phyloP scores from a whole-genome alignment of 2,329 filamentous ascomycete genomes.

The Aureobasidium zeae region DNA sequence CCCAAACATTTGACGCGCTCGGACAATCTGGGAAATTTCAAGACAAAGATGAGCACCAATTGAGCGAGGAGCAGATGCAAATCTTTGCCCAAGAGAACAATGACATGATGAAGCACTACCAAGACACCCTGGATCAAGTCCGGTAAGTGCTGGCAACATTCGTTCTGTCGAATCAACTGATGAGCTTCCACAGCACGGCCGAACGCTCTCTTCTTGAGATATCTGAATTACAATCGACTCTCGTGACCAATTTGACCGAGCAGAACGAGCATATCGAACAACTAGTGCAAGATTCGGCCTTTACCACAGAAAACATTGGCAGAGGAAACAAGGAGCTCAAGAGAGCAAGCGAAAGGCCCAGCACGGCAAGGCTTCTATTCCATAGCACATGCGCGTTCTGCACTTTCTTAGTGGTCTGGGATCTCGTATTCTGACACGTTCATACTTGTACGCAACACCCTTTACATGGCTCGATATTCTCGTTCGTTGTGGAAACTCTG shows the following conservation, averaged over 20 bases:
- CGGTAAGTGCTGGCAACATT: constrained; percentile 50
- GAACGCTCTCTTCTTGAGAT: constrained; percentile 90
- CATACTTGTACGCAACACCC: too few relatives aligned
- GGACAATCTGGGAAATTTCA: constrained; percentile 2
- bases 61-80: constrained; percentile 67
- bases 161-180: neutral
- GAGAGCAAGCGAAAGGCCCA: constrained; percentile 55
- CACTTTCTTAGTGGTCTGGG: constrained; percentile 39
- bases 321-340: constrained; percentile 87
- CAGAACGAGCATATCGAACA: constrained; percentile 87
- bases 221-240: constrained; percentile 78
- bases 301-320: constrained; percentile 77
- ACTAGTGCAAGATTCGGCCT: constrained; percentile 71
- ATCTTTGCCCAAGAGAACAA: constrained; percentile 91
- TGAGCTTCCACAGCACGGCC: constrained; percentile 55
- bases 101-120: constrained; percentile 85
- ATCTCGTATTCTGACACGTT: constrained; percentile 35
- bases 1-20: constrained; percentile 2
- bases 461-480: too few relatives aligned
- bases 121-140: constrained; percentile 89
- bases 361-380: constrained; percentile 42
- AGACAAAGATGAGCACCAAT: constrained; percentile 9
- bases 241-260: constrained; percentile 73
- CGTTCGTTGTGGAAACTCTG: too few relatives aligned
- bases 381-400: constrained; percentile 40